Percentiles rank a stretch among this genome's conserved stretches.
Conservation (phyloP, 331 rosid genomes). For the Quercus phellos region DNA sequence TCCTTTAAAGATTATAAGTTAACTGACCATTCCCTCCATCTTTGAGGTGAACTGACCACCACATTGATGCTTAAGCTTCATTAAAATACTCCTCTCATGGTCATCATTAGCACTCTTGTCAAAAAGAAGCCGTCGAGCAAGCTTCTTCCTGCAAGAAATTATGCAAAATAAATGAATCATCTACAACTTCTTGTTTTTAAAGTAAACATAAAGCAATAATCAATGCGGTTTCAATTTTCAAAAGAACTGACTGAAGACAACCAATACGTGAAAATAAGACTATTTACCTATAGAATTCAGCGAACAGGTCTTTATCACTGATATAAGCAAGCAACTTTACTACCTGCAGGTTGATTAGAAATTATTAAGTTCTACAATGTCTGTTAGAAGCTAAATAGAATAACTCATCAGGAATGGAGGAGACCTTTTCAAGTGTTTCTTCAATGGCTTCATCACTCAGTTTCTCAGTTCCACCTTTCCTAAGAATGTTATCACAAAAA, state of each 20-base stretch:
- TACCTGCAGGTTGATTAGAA: constrained; percentile 47
- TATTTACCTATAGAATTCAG: constrained; percentile 85
- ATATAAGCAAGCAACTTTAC: constrained; percentile 91
- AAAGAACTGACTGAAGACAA: neutral
- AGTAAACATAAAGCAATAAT: neutral
- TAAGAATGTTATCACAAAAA: constrained; percentile 24
- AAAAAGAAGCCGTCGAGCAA: constrained; percentile 90
- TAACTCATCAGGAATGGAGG: constrained; percentile 7
- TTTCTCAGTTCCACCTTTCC: constrained; percentile 93
- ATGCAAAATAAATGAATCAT: constrained; percentile 5
- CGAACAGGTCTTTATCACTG: constrained; percentile 89
- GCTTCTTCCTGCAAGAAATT: constrained; percentile 75
- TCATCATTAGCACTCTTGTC: constrained; percentile 98
- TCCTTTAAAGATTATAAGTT: constrained; percentile 4
- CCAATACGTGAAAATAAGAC: neutral
- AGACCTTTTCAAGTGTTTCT: constrained; percentile 86
- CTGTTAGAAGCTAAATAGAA: constrained; percentile 8
- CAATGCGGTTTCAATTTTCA: neutral
- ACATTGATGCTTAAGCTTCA: constrained; percentile 90
- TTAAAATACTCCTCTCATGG: constrained; percentile 95
- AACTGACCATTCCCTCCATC: constrained; percentile 97
- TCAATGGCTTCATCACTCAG: constrained; percentile 91
- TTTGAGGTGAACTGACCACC: constrained; percentile 95
- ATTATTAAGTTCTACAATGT: neutral
- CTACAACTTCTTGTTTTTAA: neutral